phyloP scores from a whole-genome alignment of 495 filamentous ascomycete species.

The Aspergillus homomorphus region DNA sequence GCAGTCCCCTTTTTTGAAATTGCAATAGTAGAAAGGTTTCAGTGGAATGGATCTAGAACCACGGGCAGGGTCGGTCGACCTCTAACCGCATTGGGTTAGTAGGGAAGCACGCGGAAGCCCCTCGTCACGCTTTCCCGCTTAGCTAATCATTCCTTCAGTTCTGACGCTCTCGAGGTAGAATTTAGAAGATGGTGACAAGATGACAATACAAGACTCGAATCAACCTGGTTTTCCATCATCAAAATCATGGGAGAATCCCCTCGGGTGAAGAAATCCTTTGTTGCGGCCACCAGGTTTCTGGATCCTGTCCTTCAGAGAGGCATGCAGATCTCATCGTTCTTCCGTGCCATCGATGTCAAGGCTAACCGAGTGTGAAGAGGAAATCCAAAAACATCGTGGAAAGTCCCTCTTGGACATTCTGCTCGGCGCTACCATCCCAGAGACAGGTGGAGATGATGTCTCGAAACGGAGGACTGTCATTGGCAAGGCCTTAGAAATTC shows the following conservation, averaged over 20 bases:
- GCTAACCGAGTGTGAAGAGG: constrained; percentile 39
- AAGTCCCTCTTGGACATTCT: constrained; percentile 41
- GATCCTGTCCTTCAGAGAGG: constrained; percentile 45
- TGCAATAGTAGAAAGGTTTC: background rate
- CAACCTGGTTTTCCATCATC: background rate
- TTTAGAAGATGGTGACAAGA: constrained; percentile 3
- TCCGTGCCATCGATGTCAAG: background rate
- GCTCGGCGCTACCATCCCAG: background rate
- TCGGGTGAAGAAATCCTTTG: constrained; percentile 31
- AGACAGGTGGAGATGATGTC: background rate
- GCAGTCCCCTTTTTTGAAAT: background rate
- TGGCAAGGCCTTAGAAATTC: constrained; percentile 35
- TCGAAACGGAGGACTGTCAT: constrained; percentile 29
- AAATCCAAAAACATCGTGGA: constrained; percentile 35
- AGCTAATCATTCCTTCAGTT: constrained; percentile 1
- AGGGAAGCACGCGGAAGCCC: background rate
- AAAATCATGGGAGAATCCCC: constrained; percentile 31
- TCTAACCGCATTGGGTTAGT: background rate
- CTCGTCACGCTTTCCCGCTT: background rate
- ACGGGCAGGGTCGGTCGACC: background rate
- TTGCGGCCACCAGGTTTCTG: constrained; percentile 38
- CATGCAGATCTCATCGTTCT: constrained; percentile 25
- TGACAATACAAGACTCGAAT: background rate
- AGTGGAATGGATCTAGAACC: background rate
- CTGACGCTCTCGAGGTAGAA: background rate